Percentiles rank a stretch among this genome's conserved stretches.
phyloP scores from a whole-genome alignment of 805 yeast genomes.

The Cephaloascus albidus region DNA sequence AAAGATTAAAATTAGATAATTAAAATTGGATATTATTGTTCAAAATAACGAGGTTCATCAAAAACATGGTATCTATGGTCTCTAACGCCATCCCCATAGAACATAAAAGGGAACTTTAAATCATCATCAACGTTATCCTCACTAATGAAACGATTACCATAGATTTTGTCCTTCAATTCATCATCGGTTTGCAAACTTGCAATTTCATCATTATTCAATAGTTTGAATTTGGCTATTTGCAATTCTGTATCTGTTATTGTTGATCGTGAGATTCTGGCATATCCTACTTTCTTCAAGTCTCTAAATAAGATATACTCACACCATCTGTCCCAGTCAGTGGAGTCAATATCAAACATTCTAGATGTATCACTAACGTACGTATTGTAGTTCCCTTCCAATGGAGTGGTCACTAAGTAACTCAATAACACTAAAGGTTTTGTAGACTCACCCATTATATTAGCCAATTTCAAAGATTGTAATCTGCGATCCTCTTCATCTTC shows the following conservation, averaged over 20 bases:
- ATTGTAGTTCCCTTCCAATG: constrained; percentile 83
- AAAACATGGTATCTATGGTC: constrained; percentile 94
- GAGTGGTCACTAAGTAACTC: constrained; percentile 85
- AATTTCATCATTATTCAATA: constrained; percentile 29
- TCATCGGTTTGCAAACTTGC: constrained; percentile 9
- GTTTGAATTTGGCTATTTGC: constrained; percentile 86
- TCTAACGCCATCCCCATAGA: constrained; percentile 85
- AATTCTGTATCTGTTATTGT: constrained; percentile 95
- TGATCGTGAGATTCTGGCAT: constrained; percentile 88
- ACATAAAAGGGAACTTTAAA: constrained; percentile 67
- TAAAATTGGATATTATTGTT: constrained; percentile 11
- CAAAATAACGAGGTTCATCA: constrained; percentile 83
- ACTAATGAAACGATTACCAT: constrained; percentile 46
- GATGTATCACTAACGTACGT: constrained; percentile 78
- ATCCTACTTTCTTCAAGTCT: constrained; percentile 78
- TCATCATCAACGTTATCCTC: constrained; percentile 51
- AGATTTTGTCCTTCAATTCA: constrained; percentile 25
- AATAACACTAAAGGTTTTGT: constrained; percentile 76
- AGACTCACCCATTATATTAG: constrained; percentile 74
- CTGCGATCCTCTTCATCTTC: constrained; percentile 93
- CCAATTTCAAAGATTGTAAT: constrained; percentile 69
- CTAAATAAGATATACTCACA: constrained; percentile 93
- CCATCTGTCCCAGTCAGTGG: constrained; percentile 95
- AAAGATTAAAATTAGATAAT: no score
- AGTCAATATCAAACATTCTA: constrained; percentile 90